phyloP scores from a whole-genome alignment of 2,329 filamentous ascomycete species.

The Hortaea werneckii region DNA sequence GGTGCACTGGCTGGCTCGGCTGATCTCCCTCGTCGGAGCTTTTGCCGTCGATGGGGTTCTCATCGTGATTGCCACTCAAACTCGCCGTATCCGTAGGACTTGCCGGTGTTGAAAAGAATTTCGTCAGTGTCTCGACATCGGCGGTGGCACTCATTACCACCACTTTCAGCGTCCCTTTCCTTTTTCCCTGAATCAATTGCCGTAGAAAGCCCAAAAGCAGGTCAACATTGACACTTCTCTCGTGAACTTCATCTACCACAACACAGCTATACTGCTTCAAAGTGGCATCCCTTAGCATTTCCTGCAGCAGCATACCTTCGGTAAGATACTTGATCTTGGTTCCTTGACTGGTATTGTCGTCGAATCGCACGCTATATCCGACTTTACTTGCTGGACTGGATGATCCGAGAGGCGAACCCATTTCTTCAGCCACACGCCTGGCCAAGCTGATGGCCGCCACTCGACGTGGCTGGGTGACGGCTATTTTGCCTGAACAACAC shows the following conservation, averaged over 20 bases:
- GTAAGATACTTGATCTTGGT: conserved; percentile 88
- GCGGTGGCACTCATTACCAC: conserved; percentile 96
- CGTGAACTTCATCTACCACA: conserved; percentile 93
- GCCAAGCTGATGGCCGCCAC: conserved; percentile 90
- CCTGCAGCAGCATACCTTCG: conserved; percentile 91
- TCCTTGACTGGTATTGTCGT: conserved; percentile 71
- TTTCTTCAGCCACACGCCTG: conserved; percentile 75
- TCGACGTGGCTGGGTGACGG: conserved; percentile 86
- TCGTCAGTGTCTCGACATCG: conserved; percentile 66
- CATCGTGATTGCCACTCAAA: background rate
- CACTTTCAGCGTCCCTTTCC: conserved; percentile 70
- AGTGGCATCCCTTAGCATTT: conserved; percentile 75
- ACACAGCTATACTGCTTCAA: conserved; percentile 80
- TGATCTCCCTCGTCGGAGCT: conserved; percentile 18
- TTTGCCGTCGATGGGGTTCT: background rate
- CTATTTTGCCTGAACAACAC: conserved; percentile 72
- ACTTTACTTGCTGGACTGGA: conserved; percentile 55
- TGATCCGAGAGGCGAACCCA: conserved; percentile 54
- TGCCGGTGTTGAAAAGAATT: conserved; percentile 53
- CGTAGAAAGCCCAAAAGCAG: conserved; percentile 80
- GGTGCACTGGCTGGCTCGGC: conserved; percentile 6
- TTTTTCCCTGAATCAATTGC: conserved; percentile 60
- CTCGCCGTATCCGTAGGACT: background rate
- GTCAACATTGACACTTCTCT: conserved; percentile 90
- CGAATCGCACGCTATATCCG: conserved; percentile 91